Evolutionary conservation across 2,329 filamentous ascomycete genomes (phyloP).

Genomic region (Calonectria naviculata): DNA sequence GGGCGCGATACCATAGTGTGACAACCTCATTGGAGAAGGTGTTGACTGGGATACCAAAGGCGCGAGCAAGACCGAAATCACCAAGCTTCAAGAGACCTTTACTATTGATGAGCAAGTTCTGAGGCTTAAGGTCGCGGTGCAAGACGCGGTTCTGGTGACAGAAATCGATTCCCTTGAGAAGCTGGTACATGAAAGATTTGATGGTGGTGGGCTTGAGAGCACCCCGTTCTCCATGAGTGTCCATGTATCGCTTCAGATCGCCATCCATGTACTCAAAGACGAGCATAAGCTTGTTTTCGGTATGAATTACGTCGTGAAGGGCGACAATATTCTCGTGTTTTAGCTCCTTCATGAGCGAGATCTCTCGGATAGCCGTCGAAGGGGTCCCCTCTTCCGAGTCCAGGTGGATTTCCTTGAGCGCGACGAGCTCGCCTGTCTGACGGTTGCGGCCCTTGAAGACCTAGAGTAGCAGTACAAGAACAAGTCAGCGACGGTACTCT

Average conservation of each 20-base stretch:
- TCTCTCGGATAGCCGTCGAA: slow-evolving; percentile 96
- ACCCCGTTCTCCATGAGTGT: slow-evolving; percentile 88
- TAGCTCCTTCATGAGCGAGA: slow-evolving; percentile 98
- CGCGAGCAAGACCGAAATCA: slow-evolving; percentile 92
- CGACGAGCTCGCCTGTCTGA: slow-evolving; percentile 95
- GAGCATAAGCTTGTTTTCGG: slow-evolving; percentile 99
- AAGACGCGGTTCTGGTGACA: slow-evolving; percentile 98
- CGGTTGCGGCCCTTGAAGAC: slow-evolving; percentile 99
- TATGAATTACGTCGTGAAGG: slow-evolving; percentile 98
- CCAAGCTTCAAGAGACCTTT: slow-evolving; percentile 92
- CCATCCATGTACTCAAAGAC: slow-evolving; percentile 99
- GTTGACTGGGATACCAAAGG: slow-evolving; percentile 97
- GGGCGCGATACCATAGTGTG: slow-evolving; percentile 96
- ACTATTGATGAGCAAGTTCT: slow-evolving; percentile 95
- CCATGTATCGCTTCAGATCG: slow-evolving; percentile 99
- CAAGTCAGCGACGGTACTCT: slow-evolving; percentile 22
- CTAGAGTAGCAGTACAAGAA: slow-evolving; percentile 56
- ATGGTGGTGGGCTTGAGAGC: slow-evolving; percentile 90
- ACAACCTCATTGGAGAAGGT: slow-evolving; percentile 99
- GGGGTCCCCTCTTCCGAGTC: slow-evolving; percentile 98
- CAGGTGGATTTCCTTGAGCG: slow-evolving; percentile 98
- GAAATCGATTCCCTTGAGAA: slow-evolving; percentile 95
- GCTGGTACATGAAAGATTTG: slow-evolving; percentile 99
- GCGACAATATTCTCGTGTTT: slow-evolving; percentile 99
- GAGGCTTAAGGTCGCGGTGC: slow-evolving; percentile 94